Evolutionary conservation across 176 grass and related monocot species (phyloP), one percentile per base, ranked within the genome.

Genomic region (Alloteropsis semialata): DNA sequence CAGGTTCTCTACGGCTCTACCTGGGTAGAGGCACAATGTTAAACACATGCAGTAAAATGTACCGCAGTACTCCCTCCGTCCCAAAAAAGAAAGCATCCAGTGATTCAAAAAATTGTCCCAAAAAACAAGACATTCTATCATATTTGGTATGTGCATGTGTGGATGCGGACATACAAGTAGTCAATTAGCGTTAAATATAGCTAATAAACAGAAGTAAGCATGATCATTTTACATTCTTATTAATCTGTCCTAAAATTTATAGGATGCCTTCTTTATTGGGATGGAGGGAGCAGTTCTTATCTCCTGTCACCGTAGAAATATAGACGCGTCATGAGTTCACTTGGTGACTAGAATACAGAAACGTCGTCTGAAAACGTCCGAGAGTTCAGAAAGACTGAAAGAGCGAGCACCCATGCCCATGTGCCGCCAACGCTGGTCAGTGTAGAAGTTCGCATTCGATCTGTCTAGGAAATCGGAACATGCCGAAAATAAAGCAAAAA

Each of bases 381-480:
- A 28, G 58, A 69, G 71, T 57, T 7, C 44, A 55, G 36, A 65
- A 33, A 19, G 73, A 63, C 51, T 48, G 41, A 63, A 32, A 16
- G 74, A 56, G 10, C 43, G n/a, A 36, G 34, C 34, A 53, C 46
- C 8, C 22, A 49, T 74, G 46, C 37, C 16, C 12, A 58, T 74
- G 48, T 43, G 82, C 42, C 69, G 32, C 76, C 81, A 68, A 36
- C 21, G 42, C 13, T 60, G 6, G 39, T 8, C 46, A 39, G 36
- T 27, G 14, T 54, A 36, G 18, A 53, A 45, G 59, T 70, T 76
- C 30, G 67, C 76, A 81, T 69, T 85, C 77, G 15, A 71, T 36
- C 55, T 81, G 18, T 69, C 16, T 11, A 58, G 55, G n/a, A 58
- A 58, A 27, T 12, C 8, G 11, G 45, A 72, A 29, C 81, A n/a